phyloP scores from a whole-genome alignment of 1,139 yeast species.

The Wickerhamiella infanticola region DNA sequence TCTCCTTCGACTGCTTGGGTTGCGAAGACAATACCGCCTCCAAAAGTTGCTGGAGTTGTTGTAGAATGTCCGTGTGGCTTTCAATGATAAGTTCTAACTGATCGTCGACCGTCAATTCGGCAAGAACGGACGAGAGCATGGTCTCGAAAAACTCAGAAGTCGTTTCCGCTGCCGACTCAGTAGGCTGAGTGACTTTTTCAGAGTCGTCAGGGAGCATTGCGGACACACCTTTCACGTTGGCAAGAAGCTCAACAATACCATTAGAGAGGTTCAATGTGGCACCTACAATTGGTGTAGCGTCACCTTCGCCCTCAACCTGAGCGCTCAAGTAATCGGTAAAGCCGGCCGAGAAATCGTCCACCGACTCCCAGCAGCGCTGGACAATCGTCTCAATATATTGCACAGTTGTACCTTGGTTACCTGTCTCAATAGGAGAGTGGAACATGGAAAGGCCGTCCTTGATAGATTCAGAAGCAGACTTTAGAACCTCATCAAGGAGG shows the following conservation, averaged over 20 bases:
- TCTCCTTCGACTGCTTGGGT: conserved; percentile 38
- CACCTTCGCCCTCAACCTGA: conserved; percentile 59
- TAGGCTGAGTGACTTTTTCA: conserved; percentile 29
- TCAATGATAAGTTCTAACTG: conserved; percentile 64
- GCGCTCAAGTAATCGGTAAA: conserved; percentile 47
- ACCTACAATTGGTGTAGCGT: conserved; percentile 51
- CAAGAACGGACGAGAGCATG: conserved; percentile 39
- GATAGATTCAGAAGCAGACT: conserved; percentile 52
- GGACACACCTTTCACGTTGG: conserved; percentile 56
- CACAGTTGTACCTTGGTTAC: conserved; percentile 66
- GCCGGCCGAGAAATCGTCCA: conserved; percentile 68
- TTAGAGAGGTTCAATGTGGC: conserved; percentile 54
- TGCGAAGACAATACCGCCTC: conserved; percentile 43
- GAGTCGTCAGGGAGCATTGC: conserved; percentile 29
- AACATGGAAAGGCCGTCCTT: conserved; percentile 63
- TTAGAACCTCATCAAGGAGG: conserved; percentile 59
- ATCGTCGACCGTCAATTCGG: conserved; percentile 40
- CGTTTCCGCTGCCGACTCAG: conserved; percentile 44
- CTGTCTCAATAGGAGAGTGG: conserved; percentile 60
- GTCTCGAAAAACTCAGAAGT: conserved; percentile 49
- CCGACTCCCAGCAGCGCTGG: conserved; percentile 56
- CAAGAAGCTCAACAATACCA: conserved; percentile 47
- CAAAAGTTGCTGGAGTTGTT: conserved; percentile 45
- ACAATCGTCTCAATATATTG: conserved; percentile 52
- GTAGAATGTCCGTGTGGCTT: conserved; percentile 61